Base-by-base conservation (phyloP, 257 asterid species). In the Forsythia suspensa region DNA sequence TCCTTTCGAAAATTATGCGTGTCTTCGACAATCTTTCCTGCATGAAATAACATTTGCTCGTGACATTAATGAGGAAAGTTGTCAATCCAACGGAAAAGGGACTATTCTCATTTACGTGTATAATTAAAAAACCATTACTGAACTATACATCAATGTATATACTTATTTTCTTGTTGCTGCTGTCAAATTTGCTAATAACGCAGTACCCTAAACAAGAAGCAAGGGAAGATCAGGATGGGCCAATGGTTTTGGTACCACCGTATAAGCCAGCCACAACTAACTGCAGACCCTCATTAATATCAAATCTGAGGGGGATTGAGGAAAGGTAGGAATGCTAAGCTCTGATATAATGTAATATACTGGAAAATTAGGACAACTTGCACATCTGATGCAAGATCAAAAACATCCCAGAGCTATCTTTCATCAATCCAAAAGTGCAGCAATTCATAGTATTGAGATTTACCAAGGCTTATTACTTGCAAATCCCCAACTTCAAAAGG, bases 21-120 rank as follows among this genome's bases (percentile, higher is more conserved):
- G 88, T 91, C 97, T 76, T 82, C 86, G 77, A 91, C 96, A 77
- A 94, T 86, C 83, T 86, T 91, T 83, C 98, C 98, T 94, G 94
- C 86, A 88, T 16, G 66, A 75, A 43, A 65, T 78, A 79, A 73
- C 82, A 79, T 70, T 65, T 67, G 85, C 61, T 76, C 76, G 80
- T 71, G 63, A 57, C 44, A 76, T 43, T 77, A 51, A 55, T 24
- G 69, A 82, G 79, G 20, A 59, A 82, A 51, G 80, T 72, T 34
- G 48, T 71, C 42, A 77, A 84, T 68, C 72, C 75, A 77, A 52
- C 34, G 51, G 71, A 67, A 70, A 72, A 55, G 12, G 44, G 67
- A 59, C 67, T 69, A 61, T 66, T 55, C 76, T 43, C 13, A 13
- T 72, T 68, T 65, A 44, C 36, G 44, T 37, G 44, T 67, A 75